Base-by-base conservation (phyloP, 768 basidiomycete species). In the Trametes cingulata region DNA sequence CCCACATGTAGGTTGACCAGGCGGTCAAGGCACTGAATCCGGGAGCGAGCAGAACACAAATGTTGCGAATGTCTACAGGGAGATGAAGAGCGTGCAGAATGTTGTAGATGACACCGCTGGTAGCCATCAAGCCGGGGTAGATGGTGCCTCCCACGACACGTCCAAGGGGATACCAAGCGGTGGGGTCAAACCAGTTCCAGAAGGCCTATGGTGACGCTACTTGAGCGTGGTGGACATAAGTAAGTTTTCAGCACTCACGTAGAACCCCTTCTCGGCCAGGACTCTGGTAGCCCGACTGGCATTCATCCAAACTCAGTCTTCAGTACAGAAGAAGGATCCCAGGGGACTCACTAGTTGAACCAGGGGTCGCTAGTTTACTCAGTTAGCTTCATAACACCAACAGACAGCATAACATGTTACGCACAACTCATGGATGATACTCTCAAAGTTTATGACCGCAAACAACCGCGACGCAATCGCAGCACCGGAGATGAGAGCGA, bases 101-200 rank as follows among this genome's bases (percentile, higher is more conserved):
- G 71, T 91, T 95, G 83, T 95, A 98, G 70, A 99, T 99, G 68
- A 98, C 86, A 52, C 96, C 97, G 65, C 93, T 93, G 22, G 97
- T 99, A 25, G 92, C 93, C 97, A 98, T 99, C 39, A 98, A 78
- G 62, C 97, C 97, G 17, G 97, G 97, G 72, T 98, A 99, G 68
- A 99, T 91, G 14, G 97, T 99, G 51, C 96, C 96, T 52, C 97
- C 97, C 43, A 98, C 97, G 50, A 97, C 95, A 68, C 97, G 93
- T 45, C 97, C 97, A 0, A 99, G 86, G 12, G 97, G 97, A 69
- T 99, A 98, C 97, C 97, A 99, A 66, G 96, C 96, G 3, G 96
- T 97, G 20, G 95, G 95, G 75, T 99, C 97, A 72, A 99, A 99
- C 97, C 97, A 99, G 71, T 99, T 99, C 97, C 97, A 99, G 77